Evolutionary conservation across 2,329 filamentous ascomycete species (phyloP).

Genomic region (Laburnicola sp.): DNA sequence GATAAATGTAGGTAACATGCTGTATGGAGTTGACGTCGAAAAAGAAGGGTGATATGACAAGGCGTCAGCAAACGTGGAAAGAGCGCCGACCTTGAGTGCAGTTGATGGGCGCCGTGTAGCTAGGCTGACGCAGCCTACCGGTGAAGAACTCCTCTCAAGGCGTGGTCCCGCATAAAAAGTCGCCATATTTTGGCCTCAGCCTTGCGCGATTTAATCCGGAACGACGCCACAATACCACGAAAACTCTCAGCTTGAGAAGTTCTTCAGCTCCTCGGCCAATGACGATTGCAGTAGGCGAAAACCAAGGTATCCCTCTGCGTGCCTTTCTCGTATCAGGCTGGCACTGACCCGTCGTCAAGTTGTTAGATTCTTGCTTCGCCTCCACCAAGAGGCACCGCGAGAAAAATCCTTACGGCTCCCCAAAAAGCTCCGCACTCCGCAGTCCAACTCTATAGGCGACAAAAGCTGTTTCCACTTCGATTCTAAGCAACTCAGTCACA

Average conservation of each 20-base stretch:
- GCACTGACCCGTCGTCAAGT: background rate
- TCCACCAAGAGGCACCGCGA: background rate
- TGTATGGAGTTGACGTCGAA: too few relatives aligned
- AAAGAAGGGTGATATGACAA: too few relatives aligned
- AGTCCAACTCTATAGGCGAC: too few relatives aligned
- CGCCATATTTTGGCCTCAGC: background rate
- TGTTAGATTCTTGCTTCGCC: background rate
- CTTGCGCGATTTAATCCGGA: background rate
- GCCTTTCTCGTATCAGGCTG: background rate
- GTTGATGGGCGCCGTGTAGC: too few relatives aligned
- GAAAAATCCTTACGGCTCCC: slow-evolving; percentile 1
- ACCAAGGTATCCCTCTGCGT: background rate
- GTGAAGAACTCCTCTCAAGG: background rate
- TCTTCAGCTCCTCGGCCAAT: background rate
- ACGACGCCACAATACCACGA: background rate
- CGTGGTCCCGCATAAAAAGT: background rate
- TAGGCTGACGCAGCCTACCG: background rate
- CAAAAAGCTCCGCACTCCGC: background rate
- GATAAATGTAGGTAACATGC: too few relatives aligned
- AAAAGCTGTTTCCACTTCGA: too few relatives aligned
- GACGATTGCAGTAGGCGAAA: background rate
- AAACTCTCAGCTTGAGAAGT: background rate
- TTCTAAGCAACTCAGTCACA: background rate
- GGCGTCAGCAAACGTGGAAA: too few relatives aligned
- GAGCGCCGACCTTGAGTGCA: too few relatives aligned